These are phyloP conservation scores for Middelhovenomyces tepae DNA, from an alignment of 805 yeast genomes.

Conservation along the genomic window DNA sequence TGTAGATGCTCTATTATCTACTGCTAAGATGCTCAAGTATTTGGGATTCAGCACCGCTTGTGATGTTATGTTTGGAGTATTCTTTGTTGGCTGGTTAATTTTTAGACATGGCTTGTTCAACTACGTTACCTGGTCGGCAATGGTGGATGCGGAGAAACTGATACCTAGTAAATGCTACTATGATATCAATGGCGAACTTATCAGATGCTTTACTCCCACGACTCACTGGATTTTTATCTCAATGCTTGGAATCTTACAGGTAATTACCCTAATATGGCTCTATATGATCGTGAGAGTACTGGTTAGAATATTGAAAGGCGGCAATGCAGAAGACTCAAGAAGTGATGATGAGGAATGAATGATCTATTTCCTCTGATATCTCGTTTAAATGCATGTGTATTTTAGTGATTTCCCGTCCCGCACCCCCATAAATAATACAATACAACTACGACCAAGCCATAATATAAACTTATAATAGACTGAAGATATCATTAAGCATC, in stretches of 20 bases:
- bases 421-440: too few species aligned
- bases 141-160: conserved; percentile 35
- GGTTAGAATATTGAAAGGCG: conserved; percentile 57
- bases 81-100: conserved; percentile 59
- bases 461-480: too few species aligned
- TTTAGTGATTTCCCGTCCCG: too few species aligned
- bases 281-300: conserved; percentile 64
- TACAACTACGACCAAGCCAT: too few species aligned
- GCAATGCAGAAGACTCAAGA: conserved; percentile 77
- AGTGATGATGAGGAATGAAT: conserved; percentile 79
- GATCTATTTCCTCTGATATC: too few species aligned
- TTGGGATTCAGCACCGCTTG: conserved; percentile 52
- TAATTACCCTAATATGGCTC: conserved; percentile 65
- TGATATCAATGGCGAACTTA: conserved; percentile 17
- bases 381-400: too few species aligned
- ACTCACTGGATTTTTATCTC: conserved; percentile 38
- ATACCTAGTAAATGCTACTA: conserved; percentile 28
- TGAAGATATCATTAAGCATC: too few species aligned
- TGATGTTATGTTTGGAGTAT: conserved; percentile 59
- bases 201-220: conserved; percentile 27
- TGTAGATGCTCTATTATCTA: conserved; percentile 62
- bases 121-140: conserved; percentile 54
- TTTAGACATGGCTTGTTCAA: conserved; percentile 69
- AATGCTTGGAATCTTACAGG: conserved; percentile 58
- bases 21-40: conserved; percentile 72